Conservation (phyloP, 306 rosid species). For the Gastrolobium bilobum region DNA sequence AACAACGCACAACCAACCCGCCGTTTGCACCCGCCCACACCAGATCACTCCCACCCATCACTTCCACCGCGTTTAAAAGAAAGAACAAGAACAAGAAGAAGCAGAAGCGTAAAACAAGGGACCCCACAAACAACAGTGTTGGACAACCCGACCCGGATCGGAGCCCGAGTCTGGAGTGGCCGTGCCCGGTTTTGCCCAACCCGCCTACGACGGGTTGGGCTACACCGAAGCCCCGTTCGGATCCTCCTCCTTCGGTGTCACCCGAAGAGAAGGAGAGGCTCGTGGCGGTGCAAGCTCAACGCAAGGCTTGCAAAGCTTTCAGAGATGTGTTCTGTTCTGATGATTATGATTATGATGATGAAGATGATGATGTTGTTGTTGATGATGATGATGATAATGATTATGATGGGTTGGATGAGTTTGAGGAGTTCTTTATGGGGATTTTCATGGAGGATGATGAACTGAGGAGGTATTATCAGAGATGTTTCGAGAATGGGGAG, state of each 20-base stretch:
- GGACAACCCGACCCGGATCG: slow-evolving; percentile 39
- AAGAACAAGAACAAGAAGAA: slow-evolving; percentile 34
- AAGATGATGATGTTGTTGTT: neutral
- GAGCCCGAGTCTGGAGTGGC: slow-evolving; percentile 52
- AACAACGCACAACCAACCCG: neutral
- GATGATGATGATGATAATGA: neutral
- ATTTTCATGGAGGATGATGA: slow-evolving; percentile 62
- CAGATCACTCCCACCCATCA: slow-evolving; percentile 34
- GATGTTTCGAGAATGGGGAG: slow-evolving; percentile 61
- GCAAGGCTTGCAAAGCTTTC: slow-evolving; percentile 53
- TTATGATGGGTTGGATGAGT: slow-evolving; percentile 42
- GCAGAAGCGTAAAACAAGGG: neutral
- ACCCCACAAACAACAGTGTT: neutral
- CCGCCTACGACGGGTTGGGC: slow-evolving; percentile 51
- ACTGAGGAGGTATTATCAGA: slow-evolving; percentile 65
- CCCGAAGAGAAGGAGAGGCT: slow-evolving; percentile 46
- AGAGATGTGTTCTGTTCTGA: slow-evolving; percentile 34
- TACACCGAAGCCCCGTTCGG: slow-evolving; percentile 9
- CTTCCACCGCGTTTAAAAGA: slow-evolving; percentile 28
- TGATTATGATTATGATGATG: slow-evolving; percentile 20
- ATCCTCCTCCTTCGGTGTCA: neutral
- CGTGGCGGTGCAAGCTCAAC: slow-evolving; percentile 49
- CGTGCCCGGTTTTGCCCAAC: slow-evolving; percentile 32
- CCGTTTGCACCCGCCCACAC: slow-evolving; percentile 30
- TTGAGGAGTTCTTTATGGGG: slow-evolving; percentile 53